Conservation (phyloP, 345 rosid species). For the Acer saccharum region DNA sequence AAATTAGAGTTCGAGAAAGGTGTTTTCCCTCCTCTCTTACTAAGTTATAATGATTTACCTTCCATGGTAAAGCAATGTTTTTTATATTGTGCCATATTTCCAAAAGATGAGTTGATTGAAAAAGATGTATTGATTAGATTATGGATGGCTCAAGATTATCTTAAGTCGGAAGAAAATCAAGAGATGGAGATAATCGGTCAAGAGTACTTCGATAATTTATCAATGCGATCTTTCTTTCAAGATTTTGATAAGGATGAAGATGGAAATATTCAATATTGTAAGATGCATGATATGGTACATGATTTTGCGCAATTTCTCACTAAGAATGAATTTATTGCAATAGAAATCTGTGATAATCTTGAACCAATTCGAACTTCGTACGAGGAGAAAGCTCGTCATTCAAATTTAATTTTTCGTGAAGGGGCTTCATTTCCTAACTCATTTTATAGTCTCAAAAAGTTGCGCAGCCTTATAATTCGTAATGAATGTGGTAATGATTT, state of each 20-base stretch:
- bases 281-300: conserved; percentile 5
- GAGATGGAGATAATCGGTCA: neutral
- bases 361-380: no score
- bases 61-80: neutral
- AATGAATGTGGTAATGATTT: neutral
- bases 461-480: neutral
- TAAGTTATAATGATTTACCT: conserved; percentile 1
- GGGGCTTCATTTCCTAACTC: neutral
- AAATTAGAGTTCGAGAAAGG: neutral
- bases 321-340: neutral
- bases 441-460: neutral
- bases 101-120: neutral
- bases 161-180: no score
- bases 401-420: neutral
- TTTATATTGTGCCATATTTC: conserved; percentile 22
- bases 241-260: no score
- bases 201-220: neutral
- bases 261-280: neutral
- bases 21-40: conserved; percentile 3
- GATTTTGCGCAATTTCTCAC: neutral
- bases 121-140: neutral
- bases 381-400: neutral
- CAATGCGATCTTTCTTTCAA: neutral
- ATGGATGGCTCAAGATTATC: neutral
- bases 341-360: no score